Conservation (phyloP, 1,139 yeast genomes). For the Blastobotrys capitulatus region DNA sequence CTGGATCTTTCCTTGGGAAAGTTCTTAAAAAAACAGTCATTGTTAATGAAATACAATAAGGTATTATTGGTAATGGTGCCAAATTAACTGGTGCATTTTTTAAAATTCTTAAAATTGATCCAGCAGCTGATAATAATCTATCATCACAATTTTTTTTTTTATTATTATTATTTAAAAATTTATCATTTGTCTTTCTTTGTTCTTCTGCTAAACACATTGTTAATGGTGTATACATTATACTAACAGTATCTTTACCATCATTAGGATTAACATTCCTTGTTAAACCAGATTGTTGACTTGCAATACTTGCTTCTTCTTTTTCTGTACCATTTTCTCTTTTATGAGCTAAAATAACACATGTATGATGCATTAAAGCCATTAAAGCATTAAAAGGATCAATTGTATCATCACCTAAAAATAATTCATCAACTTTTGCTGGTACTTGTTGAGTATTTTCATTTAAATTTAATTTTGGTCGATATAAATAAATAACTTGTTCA, state of each 20-base stretch:
- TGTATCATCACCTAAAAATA: constrained; percentile 24
- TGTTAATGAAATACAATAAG: constrained; percentile 33
- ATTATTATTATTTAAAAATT: neutral
- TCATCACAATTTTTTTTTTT: constrained; percentile 14
- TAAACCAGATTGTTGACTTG: constrained; percentile 18
- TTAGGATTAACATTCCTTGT: constrained; percentile 10
- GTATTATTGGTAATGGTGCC: constrained; percentile 33
- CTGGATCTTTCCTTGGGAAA: constrained; percentile 28
- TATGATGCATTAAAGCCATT: constrained; percentile 29
- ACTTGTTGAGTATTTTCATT: constrained; percentile 9
- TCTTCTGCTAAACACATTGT: constrained; percentile 24
- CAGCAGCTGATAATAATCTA: constrained; percentile 28
- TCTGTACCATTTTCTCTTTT: constrained; percentile 22
- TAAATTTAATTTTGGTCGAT: constrained; percentile 30
- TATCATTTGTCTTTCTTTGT: constrained; percentile 9
- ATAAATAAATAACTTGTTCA: constrained; percentile 35
- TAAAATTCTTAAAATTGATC: constrained; percentile 28
- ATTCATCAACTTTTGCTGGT: constrained; percentile 22
- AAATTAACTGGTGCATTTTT: constrained; percentile 19
- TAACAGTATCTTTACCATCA: constrained; percentile 9
- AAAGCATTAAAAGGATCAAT: constrained; percentile 26
- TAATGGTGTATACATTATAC: constrained; percentile 23
- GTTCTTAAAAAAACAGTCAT: constrained; percentile 33
- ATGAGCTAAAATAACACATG: constrained; percentile 32
- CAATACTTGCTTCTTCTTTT: constrained; percentile 17